Percentiles rank a stretch among this genome's conserved stretches.
phyloP scores from a whole-genome alignment of 768 basidiomycete genomes.

The Lepiota brunneoincarnata region DNA sequence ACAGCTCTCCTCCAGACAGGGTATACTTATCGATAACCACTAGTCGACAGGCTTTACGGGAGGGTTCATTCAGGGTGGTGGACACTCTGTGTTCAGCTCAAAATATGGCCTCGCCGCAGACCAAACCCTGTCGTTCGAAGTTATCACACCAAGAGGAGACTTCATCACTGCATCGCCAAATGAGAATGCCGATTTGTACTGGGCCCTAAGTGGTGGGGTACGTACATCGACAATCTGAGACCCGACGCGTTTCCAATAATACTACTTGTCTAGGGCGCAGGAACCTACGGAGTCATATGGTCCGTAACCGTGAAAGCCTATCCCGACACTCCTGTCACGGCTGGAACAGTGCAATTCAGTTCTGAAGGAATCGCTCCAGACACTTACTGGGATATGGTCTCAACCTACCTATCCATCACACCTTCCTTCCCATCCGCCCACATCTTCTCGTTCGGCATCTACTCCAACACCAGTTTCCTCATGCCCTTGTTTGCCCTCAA shows the following conservation, averaged over 20 bases:
- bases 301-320: slow-evolving; percentile 21
- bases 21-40: not conserved
- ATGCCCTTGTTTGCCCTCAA: slow-evolving; percentile 8
- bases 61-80: slow-evolving; percentile 32
- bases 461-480: no score
- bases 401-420: slow-evolving; percentile 12
- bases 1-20: no score
- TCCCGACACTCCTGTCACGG: slow-evolving; percentile 8
- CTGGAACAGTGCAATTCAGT: not conserved
- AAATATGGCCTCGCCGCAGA: slow-evolving; percentile 13
- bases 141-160: slow-evolving; percentile 38
- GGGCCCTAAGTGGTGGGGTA: slow-evolving; percentile 32
- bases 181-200: slow-evolving; percentile 37
- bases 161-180: slow-evolving; percentile 27
- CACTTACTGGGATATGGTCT: slow-evolving; percentile 14
- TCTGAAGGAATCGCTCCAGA: slow-evolving; percentile 10
- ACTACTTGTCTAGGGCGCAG: slow-evolving; percentile 5
- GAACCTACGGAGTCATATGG: slow-evolving; percentile 14
- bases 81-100: slow-evolving; percentile 12
- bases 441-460: slow-evolving; percentile 14
- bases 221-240: not conserved
- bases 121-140: slow-evolving; percentile 30
- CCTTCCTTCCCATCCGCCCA: slow-evolving; percentile 13
- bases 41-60: slow-evolving; percentile 34
- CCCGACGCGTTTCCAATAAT: not conserved